A percentile compares a stretch with the other conserved stretches of the same genome.
These are phyloP conservation scores for Phytophthora sojae DNA, from an alignment of 352 stramenopile genomes.

Conservation along the genomic window DNA sequence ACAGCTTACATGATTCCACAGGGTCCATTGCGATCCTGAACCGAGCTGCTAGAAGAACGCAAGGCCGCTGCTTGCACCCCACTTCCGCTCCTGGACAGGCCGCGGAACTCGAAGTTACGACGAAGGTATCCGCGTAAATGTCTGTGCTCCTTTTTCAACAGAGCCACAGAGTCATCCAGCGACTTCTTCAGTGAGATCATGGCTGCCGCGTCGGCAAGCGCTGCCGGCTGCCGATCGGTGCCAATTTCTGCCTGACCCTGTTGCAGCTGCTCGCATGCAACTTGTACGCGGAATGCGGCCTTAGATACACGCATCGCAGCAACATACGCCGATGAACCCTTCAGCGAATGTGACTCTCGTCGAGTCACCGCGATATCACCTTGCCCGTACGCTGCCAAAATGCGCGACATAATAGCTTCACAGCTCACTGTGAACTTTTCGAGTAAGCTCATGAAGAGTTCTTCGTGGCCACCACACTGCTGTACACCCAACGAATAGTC, in stretches of 20 bases:
- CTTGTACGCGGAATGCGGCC: slow-evolving; percentile 80
- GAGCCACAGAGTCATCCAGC: slow-evolving; percentile 34
- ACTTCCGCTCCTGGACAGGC: slow-evolving; percentile 30
- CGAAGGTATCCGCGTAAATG: slow-evolving; percentile 77
- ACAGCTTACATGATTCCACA: slow-evolving; percentile 43
- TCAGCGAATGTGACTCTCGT: slow-evolving; percentile 82
- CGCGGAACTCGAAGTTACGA: slow-evolving; percentile 83
- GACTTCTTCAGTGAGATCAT: slow-evolving; percentile 36
- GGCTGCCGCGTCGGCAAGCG: slow-evolving; percentile 25
- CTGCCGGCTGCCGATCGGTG: slow-evolving; percentile 22
- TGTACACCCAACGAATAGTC: slow-evolving; percentile 82
- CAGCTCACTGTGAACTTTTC: slow-evolving; percentile 80
- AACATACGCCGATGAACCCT: slow-evolving; percentile 83
- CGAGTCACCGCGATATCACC: slow-evolving; percentile 60
- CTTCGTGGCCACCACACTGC: slow-evolving; percentile 80
- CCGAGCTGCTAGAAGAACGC: slow-evolving; percentile 9
- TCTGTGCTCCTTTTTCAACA: slow-evolving; percentile 71
- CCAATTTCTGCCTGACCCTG: slow-evolving; percentile 43
- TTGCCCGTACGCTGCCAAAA: slow-evolving; percentile 54
- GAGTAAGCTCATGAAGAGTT: slow-evolving; percentile 81
- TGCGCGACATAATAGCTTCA: slow-evolving; percentile 63
- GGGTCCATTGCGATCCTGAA: slow-evolving; percentile 36
- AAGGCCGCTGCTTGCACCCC: slow-evolving; percentile 21
- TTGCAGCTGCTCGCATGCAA: slow-evolving; percentile 75
- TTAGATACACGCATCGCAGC: slow-evolving; percentile 83